Evolutionary conservation across 331 rosid species (phyloP).

Genomic region (Cydonia oblonga): DNA sequence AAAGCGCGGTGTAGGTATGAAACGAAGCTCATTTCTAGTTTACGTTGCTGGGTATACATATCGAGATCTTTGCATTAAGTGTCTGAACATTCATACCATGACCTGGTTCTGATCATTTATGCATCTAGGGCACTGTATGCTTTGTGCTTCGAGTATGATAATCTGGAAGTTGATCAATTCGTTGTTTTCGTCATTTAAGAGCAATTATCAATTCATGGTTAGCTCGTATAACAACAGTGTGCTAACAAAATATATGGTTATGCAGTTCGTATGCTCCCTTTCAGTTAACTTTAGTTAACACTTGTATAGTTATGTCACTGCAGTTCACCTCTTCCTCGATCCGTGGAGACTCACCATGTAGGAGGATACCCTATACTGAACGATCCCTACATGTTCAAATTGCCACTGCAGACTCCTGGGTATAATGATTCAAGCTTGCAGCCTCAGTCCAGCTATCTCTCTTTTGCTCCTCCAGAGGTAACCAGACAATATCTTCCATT

Average conservation of each 20-base stretch:
- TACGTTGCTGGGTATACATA: neutral
- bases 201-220: no score
- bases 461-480: constrained; percentile 98
- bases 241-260: neutral
- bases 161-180: neutral
- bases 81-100: neutral
- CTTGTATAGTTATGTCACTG: constrained; percentile 2
- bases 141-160: neutral
- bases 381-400: constrained; percentile 41
- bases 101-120: neutral
- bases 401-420: constrained; percentile 55
- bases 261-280: neutral
- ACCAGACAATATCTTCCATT: constrained; percentile 4
- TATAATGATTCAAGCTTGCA: constrained; percentile 30
- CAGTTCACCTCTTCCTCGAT: constrained; percentile 70
- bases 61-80: neutral
- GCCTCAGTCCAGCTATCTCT: constrained; percentile 55
- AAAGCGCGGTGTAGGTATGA: constrained; percentile 65
- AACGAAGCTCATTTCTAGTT: constrained; percentile 1
- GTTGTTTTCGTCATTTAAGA: neutral
- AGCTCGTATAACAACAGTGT: no score
- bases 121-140: neutral
- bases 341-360: constrained; percentile 40
- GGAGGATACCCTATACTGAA: constrained; percentile 60
- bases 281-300: neutral